Evolutionary conservation across 2,329 filamentous ascomycete genomes (phyloP), one percentile per base, ranked within the genome.

Genomic region (Penicillium sp.): DNA sequence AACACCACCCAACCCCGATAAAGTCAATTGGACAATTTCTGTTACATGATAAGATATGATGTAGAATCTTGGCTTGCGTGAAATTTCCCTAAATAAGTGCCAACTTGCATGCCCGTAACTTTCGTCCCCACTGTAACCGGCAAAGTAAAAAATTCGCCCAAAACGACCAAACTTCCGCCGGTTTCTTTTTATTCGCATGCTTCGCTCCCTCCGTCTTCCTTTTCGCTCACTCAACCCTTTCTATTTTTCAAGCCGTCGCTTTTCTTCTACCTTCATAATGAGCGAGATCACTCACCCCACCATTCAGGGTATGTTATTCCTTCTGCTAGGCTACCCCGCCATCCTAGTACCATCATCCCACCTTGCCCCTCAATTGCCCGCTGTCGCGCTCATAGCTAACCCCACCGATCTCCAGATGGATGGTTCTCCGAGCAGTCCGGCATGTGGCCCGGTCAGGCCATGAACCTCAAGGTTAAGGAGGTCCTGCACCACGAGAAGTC

Each of bases 391-490:
- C 31, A 29, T 22, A 21, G 39, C 58, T 52, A 58, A 65, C 56
- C 21, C 46, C 48, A n/a, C 48, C 44, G 9, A 48, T 22, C 61
- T 55, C 48, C 55, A 96, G 95, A 98, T 96, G 95, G 93, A 82
- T 99, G 95, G 95, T 99, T 99, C 89, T 90, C 92, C 79, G 95
- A 99, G 83, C 93, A 96, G 81, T 96, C 90, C 69, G 83, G 95
- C 75, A 98, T 99, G 93, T 99, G 95, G 95, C 93, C 95, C 62
- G 91, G 95, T 77, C 95, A 98, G 83, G 95, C 95, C 76, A 98
- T 98, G 93, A 97, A 90, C 68, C 89, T 96, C 75, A 92, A 90
- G 80, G 95, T 99, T 79, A 93, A 99, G 78, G 91, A 97, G 84
- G 88, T 99, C 73, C 84, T 99, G 63, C 93, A 97, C 85, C 93